Evolutionary conservation across 1,284 basidiomycete species (phyloP), one percentile per base, ranked within the genome.

Genomic region (Ceratobasidium sp.): DNA sequence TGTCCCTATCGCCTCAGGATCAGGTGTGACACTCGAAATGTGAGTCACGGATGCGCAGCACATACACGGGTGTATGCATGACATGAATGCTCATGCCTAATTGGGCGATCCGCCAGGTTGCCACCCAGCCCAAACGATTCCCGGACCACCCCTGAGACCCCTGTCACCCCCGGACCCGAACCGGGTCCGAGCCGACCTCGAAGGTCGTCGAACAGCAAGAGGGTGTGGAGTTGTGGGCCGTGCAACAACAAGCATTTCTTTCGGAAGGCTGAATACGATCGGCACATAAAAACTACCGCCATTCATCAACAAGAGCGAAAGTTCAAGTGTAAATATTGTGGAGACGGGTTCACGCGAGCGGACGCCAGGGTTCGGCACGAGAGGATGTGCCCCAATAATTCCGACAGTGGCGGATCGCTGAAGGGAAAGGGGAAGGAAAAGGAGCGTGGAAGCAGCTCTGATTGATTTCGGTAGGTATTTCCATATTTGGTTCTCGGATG

Each of bases 321-420:
- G 11, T 41, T 49, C 33, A 41, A 47, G 5, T 68, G 64, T 46
- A 11, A 21, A 8, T 47, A 56, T 21, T 68, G 64, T 16, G 53
- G 44, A 11, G 47, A 41, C 41, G 3, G 1, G 2, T 68, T 68
- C 27, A 68, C 53, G 44, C 47, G 64, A 29, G 42, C 41, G n/a
- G 64, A 68, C 29, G 64, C 64, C 2, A 68, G 33, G 64, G 16
- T 56, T 1, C 13, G 64, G 33, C 64, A 68, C 19, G 54, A 56
- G 64, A 57, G 23, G 36, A 29, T 56, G 30, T 68, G 54, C 23
- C 47, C 42, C 6, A n/a, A 6, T 16, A 46, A 46, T 46, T 14
- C 42, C 5, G 42, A 66, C 23, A 36, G 11, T 36, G 33, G 11
- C 11, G 33, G 33, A 11, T 36, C 33, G 11, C 33, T 11, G 11